Base-by-base conservation (phyloP, 75 land plant genomes). In the Sequoiadendron giganteum region DNA sequence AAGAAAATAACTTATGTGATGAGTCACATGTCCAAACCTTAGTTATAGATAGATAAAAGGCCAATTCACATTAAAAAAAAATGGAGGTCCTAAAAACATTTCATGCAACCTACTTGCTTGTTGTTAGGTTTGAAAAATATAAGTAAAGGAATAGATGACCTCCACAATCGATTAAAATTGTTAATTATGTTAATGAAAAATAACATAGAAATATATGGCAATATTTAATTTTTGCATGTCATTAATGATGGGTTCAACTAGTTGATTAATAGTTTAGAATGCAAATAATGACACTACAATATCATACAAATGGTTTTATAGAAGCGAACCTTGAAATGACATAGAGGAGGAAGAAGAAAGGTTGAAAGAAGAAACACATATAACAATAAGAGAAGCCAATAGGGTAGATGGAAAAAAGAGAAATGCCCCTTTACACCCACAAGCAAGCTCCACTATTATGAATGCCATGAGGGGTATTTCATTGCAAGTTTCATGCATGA, bases 391-490 rank as follows among this genome's bases (percentile, higher is more conserved):
- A 85, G 90, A 86, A 61, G 97, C 97, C 11, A 90, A 96, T n/a
- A 87, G 88, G 58, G 93, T 90, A 85, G 96, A 93, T 56, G 91
- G 92, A 85, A 89, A 90, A 28, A 84, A 97, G 39, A 84, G 99
- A 43, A 87, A 85, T 9, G 97, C 98, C 43, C 97, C 96, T 42
- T 47, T 97, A 83, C 78, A 95, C 47, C 88, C 92, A 13, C 97
- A 96, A 90, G 92, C 89, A 32, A 92, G 95, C 7, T 55, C 86
- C 65, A 87, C 94, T 47, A 91, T 97, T n/a, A 86, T 88, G 92
- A 92, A 93, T 36, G 99, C 99, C 14, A 97, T 97, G 99, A 91
- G 95, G 14, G 92, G 93, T 25, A 90, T 97, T 86, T 87, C 92
- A 30, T 93, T 96, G 32, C 89, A 65, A 96, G 97, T 3, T 85